These are phyloP conservation scores for Aspergillus pseudoterreus DNA, from an alignment of 2,329 filamentous ascomycete genomes.

Conservation along the genomic window DNA sequence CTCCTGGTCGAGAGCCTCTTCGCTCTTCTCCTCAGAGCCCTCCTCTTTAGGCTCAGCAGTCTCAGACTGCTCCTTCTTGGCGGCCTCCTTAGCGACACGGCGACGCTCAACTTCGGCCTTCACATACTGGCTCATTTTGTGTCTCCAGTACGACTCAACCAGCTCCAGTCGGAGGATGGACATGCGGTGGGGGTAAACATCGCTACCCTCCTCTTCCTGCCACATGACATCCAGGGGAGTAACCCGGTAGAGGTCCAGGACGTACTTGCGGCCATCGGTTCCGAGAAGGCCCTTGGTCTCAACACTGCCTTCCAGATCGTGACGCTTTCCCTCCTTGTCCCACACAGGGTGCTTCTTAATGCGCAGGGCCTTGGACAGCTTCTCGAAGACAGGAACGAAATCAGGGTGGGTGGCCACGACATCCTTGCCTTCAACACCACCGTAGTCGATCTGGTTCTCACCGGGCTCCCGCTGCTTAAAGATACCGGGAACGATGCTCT, in stretches of 20 bases:
- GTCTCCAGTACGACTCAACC: constrained; percentile 77
- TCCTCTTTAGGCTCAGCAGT: constrained; percentile 41
- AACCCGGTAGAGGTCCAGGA: constrained; percentile 93
- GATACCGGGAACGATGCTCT: constrained; percentile 97
- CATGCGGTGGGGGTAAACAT: constrained; percentile 89
- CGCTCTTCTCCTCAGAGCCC: constrained; percentile 37
- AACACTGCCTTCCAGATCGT: constrained; percentile 90
- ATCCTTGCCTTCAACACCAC: constrained; percentile 95
- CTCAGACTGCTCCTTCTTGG: constrained; percentile 36
- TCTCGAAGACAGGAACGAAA: constrained; percentile 79
- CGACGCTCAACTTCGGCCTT: constrained; percentile 70
- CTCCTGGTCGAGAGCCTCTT: constrained; percentile 50
- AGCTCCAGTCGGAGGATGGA: constrained; percentile 87
- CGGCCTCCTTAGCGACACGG: constrained; percentile 40
- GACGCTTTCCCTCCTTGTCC: constrained; percentile 90
- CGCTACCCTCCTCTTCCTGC: constrained; percentile 69
- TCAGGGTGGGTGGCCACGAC: constrained; percentile 85
- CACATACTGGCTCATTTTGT: constrained; percentile 86
- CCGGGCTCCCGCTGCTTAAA: constrained; percentile 98
- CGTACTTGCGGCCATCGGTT: constrained; percentile 93
- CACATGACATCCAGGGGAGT: constrained; percentile 87
- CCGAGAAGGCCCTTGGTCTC: constrained; percentile 98
- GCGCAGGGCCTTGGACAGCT: constrained; percentile 83
- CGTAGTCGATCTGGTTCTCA: constrained; percentile 98
- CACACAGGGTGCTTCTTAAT: constrained; percentile 95